Conservation (phyloP, 1,284 basidiomycete species). For the Afroboletus lepidellus region DNA sequence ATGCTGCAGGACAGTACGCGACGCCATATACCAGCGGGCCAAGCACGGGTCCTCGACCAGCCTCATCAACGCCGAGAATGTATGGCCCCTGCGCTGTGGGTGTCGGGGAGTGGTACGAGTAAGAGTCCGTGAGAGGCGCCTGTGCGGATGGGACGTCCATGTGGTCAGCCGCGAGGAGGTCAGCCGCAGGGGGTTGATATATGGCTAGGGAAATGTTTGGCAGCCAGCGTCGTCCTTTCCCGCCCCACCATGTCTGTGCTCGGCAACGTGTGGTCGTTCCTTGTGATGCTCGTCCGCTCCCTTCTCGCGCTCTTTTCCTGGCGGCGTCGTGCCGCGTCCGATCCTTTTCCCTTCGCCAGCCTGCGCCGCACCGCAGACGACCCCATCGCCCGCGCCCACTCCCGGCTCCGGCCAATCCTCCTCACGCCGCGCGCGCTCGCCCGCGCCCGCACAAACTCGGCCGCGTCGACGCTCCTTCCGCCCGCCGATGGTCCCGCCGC, state of each 20-base stretch:
- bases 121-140: conserved; percentile 63
- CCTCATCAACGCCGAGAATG: conserved; percentile 96
- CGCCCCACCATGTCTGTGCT: conserved; percentile 11
- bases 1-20: conserved; percentile 86
- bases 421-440: conserved; percentile 21
- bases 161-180: conserved; percentile 21
- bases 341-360: conserved; percentile 13
- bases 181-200: conserved; percentile 27
- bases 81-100: conserved; percentile 68
- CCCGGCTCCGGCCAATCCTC: conserved; percentile 23
- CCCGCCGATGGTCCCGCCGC: background rate
- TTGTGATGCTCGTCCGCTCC: conserved; percentile 33
- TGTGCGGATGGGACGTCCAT: conserved; percentile 1
- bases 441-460: conserved; percentile 11
- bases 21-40: conserved; percentile 96
- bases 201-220: background rate
- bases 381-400: conserved; percentile 15
- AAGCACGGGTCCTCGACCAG: conserved; percentile 90
- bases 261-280: conserved; percentile 24
- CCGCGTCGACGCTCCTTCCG: conserved; percentile 16
- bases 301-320: conserved; percentile 22
- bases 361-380: conserved; percentile 6
- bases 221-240: background rate
- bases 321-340: conserved; percentile 9
- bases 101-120: conserved; percentile 78